These are phyloP conservation scores for Coriolopsis trogii DNA, from an alignment of 1,284 basidiomycete genomes.

Conservation along the genomic window DNA sequence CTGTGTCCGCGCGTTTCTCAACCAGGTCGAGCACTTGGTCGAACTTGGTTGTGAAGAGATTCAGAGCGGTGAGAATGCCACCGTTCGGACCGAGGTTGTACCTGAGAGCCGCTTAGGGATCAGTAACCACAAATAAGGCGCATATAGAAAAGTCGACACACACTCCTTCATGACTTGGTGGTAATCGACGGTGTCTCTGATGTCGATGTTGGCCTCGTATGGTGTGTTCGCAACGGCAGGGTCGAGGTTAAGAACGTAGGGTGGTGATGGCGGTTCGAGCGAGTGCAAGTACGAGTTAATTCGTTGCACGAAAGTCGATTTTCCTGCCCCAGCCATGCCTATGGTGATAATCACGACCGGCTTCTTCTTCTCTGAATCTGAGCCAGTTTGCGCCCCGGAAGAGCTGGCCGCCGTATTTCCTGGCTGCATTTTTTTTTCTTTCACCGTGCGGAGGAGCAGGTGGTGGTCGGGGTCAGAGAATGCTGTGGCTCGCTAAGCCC, in stretches of 20 bases:
- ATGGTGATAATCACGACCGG: conserved; percentile 87
- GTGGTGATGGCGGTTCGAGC: conserved; percentile 62
- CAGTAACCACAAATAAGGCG: conserved; percentile 12
- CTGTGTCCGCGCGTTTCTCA: conserved; percentile 86
- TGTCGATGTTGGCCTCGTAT: conserved; percentile 97
- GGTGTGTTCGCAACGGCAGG: conserved; percentile 91
- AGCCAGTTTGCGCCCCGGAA: neutral
- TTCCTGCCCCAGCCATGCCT: conserved; percentile 95
- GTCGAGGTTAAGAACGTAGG: conserved; percentile 97
- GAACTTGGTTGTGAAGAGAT: conserved; percentile 98
- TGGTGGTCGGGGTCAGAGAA: conserved; percentile 1
- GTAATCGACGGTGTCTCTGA: conserved; percentile 97
- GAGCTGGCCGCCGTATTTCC: conserved; percentile 7
- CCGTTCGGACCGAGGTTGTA: conserved; percentile 99
- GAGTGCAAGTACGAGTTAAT: conserved; percentile 88
- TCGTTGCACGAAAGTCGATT: conserved; percentile 95
- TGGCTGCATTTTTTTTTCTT: conserved; percentile 12
- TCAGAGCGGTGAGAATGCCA: conserved; percentile 95
- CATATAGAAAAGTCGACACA: conserved; percentile 42
- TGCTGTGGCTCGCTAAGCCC: neutral
- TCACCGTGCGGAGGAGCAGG: neutral
- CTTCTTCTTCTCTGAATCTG: conserved; percentile 44
- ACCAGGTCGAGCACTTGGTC: conserved; percentile 95
- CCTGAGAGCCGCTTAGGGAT: conserved; percentile 49
- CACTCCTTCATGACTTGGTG: conserved; percentile 99